Conservation (phyloP, 169 alveolate genomes). For the Plasmodium fragile region DNA sequence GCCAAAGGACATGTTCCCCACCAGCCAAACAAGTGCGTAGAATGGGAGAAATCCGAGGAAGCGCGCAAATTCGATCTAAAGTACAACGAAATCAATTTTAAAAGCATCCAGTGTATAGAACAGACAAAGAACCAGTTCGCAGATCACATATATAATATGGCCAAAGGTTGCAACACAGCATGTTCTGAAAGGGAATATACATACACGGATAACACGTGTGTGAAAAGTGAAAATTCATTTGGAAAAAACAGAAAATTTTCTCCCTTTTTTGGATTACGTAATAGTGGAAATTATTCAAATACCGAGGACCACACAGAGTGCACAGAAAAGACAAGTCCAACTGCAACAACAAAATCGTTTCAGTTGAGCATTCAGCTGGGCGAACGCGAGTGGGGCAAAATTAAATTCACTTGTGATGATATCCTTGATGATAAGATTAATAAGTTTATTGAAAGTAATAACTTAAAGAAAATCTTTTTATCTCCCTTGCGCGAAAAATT, state of each 20-base stretch:
- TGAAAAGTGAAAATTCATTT: neutral
- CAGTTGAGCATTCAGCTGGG: constrained; percentile 54
- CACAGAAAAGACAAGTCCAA: neutral
- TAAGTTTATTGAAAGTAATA: constrained; percentile 21
- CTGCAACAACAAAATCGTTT: constrained; percentile 9
- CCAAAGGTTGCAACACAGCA: neutral
- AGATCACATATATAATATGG: neutral
- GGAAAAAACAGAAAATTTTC: constrained; percentile 61
- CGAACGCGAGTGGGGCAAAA: constrained; percentile 28
- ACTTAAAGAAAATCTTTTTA: constrained; percentile 39
- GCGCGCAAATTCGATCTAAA: neutral
- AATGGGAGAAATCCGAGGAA: neutral
- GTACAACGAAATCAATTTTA: neutral
- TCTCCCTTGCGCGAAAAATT: constrained; percentile 42
- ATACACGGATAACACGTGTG: neutral
- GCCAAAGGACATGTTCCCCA: neutral
- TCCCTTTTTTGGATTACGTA: constrained; percentile 62
- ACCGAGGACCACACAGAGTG: neutral
- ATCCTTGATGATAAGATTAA: constrained; percentile 40
- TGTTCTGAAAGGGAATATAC: constrained; percentile 6
- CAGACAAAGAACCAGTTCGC: neutral
- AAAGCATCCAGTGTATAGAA: neutral
- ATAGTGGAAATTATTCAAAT: constrained; percentile 11
- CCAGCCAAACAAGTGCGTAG: neutral
- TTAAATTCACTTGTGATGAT: constrained; percentile 39